These are phyloP conservation scores for Aspergillus diversus DNA, from an alignment of 495 filamentous ascomycete species.

Conservation along the genomic window DNA sequence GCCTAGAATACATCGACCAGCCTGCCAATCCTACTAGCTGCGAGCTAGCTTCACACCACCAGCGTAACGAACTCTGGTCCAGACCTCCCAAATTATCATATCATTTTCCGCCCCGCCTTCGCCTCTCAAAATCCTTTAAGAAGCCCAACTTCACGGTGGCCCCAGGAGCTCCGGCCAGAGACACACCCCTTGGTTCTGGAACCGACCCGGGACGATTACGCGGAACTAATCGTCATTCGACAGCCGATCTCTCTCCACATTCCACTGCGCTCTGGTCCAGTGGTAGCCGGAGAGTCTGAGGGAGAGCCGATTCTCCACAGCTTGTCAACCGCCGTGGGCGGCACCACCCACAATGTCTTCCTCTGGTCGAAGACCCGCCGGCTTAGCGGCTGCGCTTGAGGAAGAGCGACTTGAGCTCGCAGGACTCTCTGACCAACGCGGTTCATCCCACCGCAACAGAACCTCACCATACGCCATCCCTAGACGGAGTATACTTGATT, in stretches of 20 bases:
- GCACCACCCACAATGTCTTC: constrained; percentile 22
- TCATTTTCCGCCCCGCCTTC: constrained; percentile 3
- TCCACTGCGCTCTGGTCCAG: constrained; percentile 7
- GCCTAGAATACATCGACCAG: neutral
- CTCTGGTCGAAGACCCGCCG: constrained; percentile 12
- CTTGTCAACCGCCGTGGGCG: constrained; percentile 13
- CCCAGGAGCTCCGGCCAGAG: neutral
- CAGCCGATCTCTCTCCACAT: constrained; percentile 9
- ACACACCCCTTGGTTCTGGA: neutral
- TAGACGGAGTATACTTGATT: constrained; percentile 32
- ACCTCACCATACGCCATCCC: constrained; percentile 37
- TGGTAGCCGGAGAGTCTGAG: constrained; percentile 6
- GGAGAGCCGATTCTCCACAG: constrained; percentile 13
- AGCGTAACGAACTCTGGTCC: constrained; percentile 1
- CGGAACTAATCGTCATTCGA: neutral
- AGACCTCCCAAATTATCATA: constrained; percentile 4
- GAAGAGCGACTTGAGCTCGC: constrained; percentile 30
- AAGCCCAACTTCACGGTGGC: neutral
- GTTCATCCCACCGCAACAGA: constrained; percentile 25
- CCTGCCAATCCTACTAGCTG: neutral
- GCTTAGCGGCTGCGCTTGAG: constrained; percentile 28
- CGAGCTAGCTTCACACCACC: neutral
- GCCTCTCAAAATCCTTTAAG: neutral
- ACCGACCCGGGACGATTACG: neutral
- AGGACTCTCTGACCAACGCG: constrained; percentile 15